Percentiles rank a stretch among this genome's conserved stretches.
These are phyloP conservation scores for Aspergillus alliaceus DNA, from an alignment of 2,329 filamentous ascomycete species.

Conservation along the genomic window DNA sequence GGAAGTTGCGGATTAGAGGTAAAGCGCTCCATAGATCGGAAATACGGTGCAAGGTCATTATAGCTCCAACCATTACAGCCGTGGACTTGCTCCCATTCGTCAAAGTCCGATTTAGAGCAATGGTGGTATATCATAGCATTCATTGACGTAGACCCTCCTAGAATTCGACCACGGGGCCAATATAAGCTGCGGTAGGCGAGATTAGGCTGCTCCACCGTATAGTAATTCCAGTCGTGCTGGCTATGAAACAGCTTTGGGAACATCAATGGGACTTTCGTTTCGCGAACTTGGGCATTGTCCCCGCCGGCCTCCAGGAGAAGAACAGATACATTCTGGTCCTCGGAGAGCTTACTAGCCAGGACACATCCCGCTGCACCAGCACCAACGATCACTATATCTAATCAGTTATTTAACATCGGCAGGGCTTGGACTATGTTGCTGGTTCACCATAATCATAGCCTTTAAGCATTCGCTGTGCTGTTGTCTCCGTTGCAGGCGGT, in stretches of 20 bases:
- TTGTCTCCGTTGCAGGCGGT: no score
- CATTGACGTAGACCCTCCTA: slow-evolving; percentile 16
- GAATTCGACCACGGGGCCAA: slow-evolving; percentile 19
- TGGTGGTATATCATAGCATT: slow-evolving; percentile 24
- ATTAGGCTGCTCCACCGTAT: slow-evolving; percentile 15
- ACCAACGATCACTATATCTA: slow-evolving; percentile 15
- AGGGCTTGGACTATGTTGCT: no score
- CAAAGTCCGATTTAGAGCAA: slow-evolving; percentile 17
- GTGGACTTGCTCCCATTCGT: slow-evolving; percentile 14
- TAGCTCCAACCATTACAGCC: slow-evolving; percentile 40
- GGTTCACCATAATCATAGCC: slow-evolving; percentile 19
- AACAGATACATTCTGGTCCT: slow-evolving; percentile 18
- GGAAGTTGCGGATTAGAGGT: slow-evolving; percentile 13
- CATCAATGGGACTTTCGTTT: slow-evolving; percentile 15
- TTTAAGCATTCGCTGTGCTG: slow-evolving; percentile 10
- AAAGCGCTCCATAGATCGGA: slow-evolving; percentile 30
- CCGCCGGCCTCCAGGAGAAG: slow-evolving; percentile 20
- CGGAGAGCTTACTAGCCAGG: slow-evolving; percentile 20
- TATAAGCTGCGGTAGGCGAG: slow-evolving; percentile 15
- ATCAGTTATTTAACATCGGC: no score
- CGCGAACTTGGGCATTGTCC: slow-evolving; percentile 13
- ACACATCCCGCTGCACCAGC: slow-evolving; percentile 20
- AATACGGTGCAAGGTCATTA: slow-evolving; percentile 48
- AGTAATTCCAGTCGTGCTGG: slow-evolving; percentile 20
- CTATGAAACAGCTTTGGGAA: slow-evolving; percentile 18